Evolutionary conservation across 306 rosid species (phyloP).

Genomic region (Medicago ruthenica): DNA sequence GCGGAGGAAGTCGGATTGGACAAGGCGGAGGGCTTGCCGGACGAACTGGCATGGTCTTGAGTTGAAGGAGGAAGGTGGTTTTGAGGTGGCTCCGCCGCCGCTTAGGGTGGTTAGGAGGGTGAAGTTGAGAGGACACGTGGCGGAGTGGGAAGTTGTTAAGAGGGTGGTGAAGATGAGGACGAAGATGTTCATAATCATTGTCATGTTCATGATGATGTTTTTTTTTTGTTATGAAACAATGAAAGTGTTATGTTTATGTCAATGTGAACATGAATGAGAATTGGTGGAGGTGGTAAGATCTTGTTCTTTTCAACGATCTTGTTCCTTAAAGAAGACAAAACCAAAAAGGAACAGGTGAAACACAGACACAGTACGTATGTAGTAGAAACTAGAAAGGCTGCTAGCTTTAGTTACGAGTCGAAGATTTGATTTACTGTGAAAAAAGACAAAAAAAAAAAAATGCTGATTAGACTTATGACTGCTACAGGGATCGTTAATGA

Average conservation of each 20-base stretch:
- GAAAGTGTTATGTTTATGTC: neutral
- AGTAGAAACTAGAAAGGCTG: slow-evolving; percentile 2
- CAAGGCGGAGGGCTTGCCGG: slow-evolving; percentile 63
- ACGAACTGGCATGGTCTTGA: slow-evolving; percentile 57
- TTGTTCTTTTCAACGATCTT: neutral
- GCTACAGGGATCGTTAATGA: neutral
- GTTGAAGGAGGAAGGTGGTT: slow-evolving; percentile 38
- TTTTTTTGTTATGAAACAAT: neutral
- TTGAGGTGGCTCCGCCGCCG: neutral
- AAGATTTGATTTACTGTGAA: neutral
- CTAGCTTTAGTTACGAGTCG: neutral
- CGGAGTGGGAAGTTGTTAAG: slow-evolving; percentile 1
- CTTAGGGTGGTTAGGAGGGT: slow-evolving; percentile 52
- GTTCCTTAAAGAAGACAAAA: neutral
- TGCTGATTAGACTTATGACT: neutral
- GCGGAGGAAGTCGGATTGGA: slow-evolving; percentile 63
- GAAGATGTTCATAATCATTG: neutral
- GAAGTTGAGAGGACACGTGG: slow-evolving; percentile 77
- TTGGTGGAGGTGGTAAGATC: slow-evolving; percentile 14
- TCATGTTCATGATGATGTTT: neutral
- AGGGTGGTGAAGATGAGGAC: neutral
- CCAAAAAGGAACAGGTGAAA: neutral
- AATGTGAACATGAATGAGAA: neutral
- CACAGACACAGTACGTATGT: neutral
- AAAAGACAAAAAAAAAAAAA: neutral